These are phyloP conservation scores for Setomelanomma holmii DNA, from an alignment of 2,329 filamentous ascomycete genomes.

Conservation along the genomic window DNA sequence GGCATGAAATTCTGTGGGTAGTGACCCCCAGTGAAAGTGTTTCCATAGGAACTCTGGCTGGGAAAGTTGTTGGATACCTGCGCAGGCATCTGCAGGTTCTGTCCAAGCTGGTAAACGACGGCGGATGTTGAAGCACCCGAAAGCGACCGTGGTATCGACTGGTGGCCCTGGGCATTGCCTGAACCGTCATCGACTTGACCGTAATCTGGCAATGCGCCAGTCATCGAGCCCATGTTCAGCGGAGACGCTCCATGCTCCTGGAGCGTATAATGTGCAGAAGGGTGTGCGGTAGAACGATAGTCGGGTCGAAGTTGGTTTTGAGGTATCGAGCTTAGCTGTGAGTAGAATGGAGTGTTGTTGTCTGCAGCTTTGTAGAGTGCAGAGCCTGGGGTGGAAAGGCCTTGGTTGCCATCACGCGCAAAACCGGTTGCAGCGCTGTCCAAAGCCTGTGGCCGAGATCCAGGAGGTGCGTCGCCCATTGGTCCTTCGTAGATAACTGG, in stretches of 20 bases:
- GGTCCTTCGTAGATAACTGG: slow-evolving; percentile 48
- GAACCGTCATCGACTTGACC: slow-evolving; percentile 24
- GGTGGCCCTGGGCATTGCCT: slow-evolving; percentile 25
- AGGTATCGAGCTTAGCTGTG: slow-evolving; percentile 45
- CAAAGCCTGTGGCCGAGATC: slow-evolving; percentile 37
- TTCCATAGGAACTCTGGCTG: slow-evolving; percentile 34
- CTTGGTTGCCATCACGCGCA: slow-evolving; percentile 35
- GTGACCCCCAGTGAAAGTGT: slow-evolving; percentile 33
- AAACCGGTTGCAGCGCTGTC: slow-evolving; percentile 38
- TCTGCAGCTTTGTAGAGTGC: slow-evolving; percentile 29
- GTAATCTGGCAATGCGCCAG: slow-evolving; percentile 47
- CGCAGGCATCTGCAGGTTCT: slow-evolving; percentile 45
- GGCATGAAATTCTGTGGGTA: slow-evolving; percentile 30
- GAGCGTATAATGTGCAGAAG: slow-evolving; percentile 27
- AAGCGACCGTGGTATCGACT: slow-evolving; percentile 39
- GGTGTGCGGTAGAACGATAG: slow-evolving; percentile 34
- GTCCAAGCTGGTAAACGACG: slow-evolving; percentile 50
- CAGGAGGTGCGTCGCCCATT: slow-evolving; percentile 50
- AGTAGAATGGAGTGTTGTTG: slow-evolving; percentile 44
- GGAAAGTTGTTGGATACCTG: slow-evolving; percentile 28
- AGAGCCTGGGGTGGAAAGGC: slow-evolving; percentile 13
- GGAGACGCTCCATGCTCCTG: slow-evolving; percentile 36
- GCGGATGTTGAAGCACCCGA: slow-evolving; percentile 50
- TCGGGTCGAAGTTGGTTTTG: slow-evolving; percentile 38
- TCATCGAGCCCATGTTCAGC: slow-evolving; percentile 49